Evolutionary conservation across 441 rosid genomes (phyloP), one percentile per base, ranked within the genome.

Genomic region (Euphorbia celastroides): DNA sequence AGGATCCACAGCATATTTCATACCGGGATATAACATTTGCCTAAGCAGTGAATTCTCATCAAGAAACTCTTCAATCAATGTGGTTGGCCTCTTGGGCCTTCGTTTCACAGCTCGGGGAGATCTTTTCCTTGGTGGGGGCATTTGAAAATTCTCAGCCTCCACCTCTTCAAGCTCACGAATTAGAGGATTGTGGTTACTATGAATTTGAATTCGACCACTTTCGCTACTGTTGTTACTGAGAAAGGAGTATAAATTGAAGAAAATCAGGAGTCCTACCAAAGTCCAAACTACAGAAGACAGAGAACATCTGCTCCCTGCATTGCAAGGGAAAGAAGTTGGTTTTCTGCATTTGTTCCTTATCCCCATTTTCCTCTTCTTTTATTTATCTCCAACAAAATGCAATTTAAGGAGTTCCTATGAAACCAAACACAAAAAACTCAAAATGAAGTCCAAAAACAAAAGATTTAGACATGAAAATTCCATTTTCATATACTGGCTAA

Each of bases 31-130:
- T 79, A 93, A 93, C 2, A 83, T 71, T 57, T 79, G 79, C 34
- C 97, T 79, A 55, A 90, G 83, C 31, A 81, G 86, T 6, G 97
- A 93, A 73, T 87, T 85, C 72, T 93, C 96, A 28, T 93, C 96
- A 65, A 93, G 92, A 82, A 88, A 93, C 78, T 90, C 98, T 68
- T 93, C 96, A 58, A 88, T 75, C 64, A 93, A 22, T 58, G 93
- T 80, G 71, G 84, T 80, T n/a, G 85, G 60, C 78, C 79, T 78
- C 77, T 83, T 84, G 30, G 91, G 89, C 76, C 83, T 88, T 68
- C 95, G 82, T 72, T 89, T 90, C 28, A 81, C 78, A 62, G 93
- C 86, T 19, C 87, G 97, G 1, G 90, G 93, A 31, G 98, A 86
- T 62, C 90, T 84, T 71, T 75, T 93, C 72, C 79, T 85, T 34